These are phyloP conservation scores for Cantharellus cinnabarinus DNA, from an alignment of 768 basidiomycete genomes.

Conservation along the genomic window DNA sequence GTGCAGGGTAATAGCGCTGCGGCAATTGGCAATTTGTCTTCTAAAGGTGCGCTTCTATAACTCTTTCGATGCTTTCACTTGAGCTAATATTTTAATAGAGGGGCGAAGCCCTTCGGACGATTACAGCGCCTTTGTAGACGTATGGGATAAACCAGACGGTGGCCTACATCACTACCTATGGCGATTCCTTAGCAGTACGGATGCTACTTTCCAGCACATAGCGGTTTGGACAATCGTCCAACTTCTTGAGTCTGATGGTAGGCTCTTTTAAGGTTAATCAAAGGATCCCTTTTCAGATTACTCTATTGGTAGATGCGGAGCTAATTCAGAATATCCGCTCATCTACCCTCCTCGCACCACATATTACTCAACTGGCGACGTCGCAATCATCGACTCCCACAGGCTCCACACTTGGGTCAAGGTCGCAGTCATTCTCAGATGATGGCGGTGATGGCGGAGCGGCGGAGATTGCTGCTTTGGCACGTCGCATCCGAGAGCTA, in stretches of 20 bases:
- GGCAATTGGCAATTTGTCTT: conserved; percentile 90
- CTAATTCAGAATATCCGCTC: conserved; percentile 77
- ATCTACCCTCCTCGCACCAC: conserved; percentile 62
- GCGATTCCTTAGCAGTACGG: conserved; percentile 79
- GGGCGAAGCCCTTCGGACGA: conserved; percentile 62
- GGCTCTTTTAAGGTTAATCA: neutral
- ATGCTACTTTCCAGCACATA: conserved; percentile 98
- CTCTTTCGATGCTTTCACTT: neutral
- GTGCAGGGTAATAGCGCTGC: conserved; percentile 98
- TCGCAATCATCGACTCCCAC: conserved; percentile 49
- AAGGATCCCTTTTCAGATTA: conserved; percentile 4
- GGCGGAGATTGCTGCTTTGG: conserved; percentile 75
- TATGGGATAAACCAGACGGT: conserved; percentile 95
- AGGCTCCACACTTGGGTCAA: conserved; percentile 40
- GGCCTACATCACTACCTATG: conserved; percentile 91
- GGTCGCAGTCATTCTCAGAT: conserved; percentile 44
- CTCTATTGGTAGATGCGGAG: conserved; percentile 42
- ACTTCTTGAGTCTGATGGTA: conserved; percentile 85
- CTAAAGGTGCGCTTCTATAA: conserved; percentile 44
- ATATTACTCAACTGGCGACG: conserved; percentile 61
- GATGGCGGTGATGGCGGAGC: conserved; percentile 65
- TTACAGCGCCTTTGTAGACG: conserved; percentile 91
- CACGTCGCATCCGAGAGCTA: conserved; percentile 68
- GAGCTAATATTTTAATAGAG: conserved; percentile 23
- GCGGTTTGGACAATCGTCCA: conserved; percentile 99